Percentiles rank a stretch among this genome's conserved stretches.
These are phyloP conservation scores for Echium plantagineum DNA, from an alignment of 257 asterid genomes.

Conservation along the genomic window DNA sequence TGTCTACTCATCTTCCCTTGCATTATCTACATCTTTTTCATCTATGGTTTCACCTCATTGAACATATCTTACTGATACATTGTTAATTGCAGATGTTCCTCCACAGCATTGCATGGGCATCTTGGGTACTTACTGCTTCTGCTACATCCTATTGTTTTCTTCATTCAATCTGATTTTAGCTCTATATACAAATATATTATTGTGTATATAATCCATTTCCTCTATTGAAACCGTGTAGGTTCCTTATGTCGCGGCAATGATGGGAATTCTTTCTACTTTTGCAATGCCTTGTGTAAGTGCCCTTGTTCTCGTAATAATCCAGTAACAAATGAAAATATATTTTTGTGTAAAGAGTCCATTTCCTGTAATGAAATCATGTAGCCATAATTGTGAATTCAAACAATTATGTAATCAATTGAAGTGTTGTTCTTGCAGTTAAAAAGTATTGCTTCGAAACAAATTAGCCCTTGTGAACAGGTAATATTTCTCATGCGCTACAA, in stretches of 20 bases:
- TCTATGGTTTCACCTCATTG: background rate
- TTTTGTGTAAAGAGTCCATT: no score
- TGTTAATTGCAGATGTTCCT: constrained; percentile 55
- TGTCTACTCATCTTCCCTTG: background rate
- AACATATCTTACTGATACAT: background rate
- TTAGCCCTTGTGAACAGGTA: constrained; percentile 82
- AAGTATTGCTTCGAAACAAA: constrained; percentile 89
- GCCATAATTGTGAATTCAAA: background rate
- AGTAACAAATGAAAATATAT: no score
- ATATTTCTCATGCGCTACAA: background rate
- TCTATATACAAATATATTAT: background rate
- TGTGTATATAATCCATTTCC: background rate
- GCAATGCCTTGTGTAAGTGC: constrained; percentile 74
- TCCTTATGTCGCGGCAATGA: constrained; percentile 66
- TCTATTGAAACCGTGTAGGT: constrained; percentile 33
- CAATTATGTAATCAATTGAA: background rate
- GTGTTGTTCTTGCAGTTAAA: constrained; percentile 37
- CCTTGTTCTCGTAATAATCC: background rate
- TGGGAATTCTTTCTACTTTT: constrained; percentile 41
- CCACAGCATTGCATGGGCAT: constrained; percentile 82
- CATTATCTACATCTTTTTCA: background rate
- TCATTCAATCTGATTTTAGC: background rate
- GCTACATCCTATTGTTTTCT: background rate
- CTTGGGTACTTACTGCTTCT: constrained; percentile 46
- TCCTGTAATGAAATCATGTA: no score